Conservation (phyloP, 176 grass and related monocot species). For the Chrysopogon serrulatus region DNA sequence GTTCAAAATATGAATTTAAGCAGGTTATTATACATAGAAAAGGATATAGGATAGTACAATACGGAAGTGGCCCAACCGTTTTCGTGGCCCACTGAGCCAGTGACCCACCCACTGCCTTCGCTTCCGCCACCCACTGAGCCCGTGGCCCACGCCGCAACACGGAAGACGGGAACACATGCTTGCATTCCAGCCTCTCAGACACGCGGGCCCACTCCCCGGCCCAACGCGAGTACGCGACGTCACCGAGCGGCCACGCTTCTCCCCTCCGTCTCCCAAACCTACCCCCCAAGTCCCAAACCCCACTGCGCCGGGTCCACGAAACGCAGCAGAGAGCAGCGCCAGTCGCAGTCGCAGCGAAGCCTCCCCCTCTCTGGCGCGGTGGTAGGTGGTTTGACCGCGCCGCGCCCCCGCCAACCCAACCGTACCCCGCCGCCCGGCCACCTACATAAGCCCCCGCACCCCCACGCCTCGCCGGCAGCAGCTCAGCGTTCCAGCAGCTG, state of each 20-base stretch:
- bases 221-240: not conserved
- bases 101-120: no score
- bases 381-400: constrained; percentile 51
- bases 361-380: not conserved
- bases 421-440: not conserved
- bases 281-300: not conserved
- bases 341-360: not conserved
- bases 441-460: constrained; percentile 28
- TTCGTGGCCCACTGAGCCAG: no score
- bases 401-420: no score
- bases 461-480: constrained; percentile 1
- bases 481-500: not conserved
- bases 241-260: not conserved
- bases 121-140: no score
- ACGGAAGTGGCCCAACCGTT: no score
- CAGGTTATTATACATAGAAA: no score
- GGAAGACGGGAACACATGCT: not conserved
- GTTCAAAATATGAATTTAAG: no score
- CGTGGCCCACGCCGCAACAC: not conserved
- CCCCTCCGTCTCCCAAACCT: not conserved
- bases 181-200: not conserved
- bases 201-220: not conserved
- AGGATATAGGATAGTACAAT: no score
- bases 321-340: not conserved
- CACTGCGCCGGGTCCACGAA: constrained; percentile 3